Percentiles rank a stretch among this genome's conserved stretches.
phyloP scores from a whole-genome alignment of 1,284 basidiomycete species.

The Sutorius eximius region DNA sequence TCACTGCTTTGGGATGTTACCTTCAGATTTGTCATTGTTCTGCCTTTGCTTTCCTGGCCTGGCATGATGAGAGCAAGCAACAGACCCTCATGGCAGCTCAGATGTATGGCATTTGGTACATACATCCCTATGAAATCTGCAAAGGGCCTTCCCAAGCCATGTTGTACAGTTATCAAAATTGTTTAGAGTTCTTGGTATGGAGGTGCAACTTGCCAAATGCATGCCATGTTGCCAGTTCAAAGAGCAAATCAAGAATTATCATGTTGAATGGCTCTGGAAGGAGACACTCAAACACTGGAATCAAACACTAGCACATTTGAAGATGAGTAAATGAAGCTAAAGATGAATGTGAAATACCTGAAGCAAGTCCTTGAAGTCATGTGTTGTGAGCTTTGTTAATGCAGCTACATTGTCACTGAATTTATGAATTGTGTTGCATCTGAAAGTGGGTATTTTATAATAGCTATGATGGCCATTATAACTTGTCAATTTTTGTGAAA shows the following conservation, averaged over 20 bases:
- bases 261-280: slow-evolving; percentile 29
- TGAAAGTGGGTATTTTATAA: slow-evolving; percentile 1
- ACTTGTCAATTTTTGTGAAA: too few species aligned
- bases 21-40: background rate
- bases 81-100: slow-evolving; percentile 9
- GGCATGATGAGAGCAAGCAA: background rate
- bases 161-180: slow-evolving; percentile 19
- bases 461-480: slow-evolving; percentile 1
- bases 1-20: background rate
- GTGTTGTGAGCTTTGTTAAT: slow-evolving; percentile 7
- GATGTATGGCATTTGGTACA: background rate
- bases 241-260: slow-evolving; percentile 10
- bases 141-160: background rate
- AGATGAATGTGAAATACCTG: slow-evolving; percentile 24
- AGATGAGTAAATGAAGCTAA: too few species aligned
- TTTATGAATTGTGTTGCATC: slow-evolving; percentile 1
- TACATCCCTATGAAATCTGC: background rate
- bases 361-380: slow-evolving; percentile 28
- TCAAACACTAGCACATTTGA: slow-evolving; percentile 22
- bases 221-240: slow-evolving; percentile 32
- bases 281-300: slow-evolving; percentile 38
- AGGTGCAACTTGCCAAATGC: slow-evolving; percentile 34
- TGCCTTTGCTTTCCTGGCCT: background rate
- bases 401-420: slow-evolving; percentile 12
- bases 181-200: slow-evolving; percentile 33